Conservation (phyloP, 2,329 filamentous ascomycete species). For the Fusarium odoratissimum region DNA sequence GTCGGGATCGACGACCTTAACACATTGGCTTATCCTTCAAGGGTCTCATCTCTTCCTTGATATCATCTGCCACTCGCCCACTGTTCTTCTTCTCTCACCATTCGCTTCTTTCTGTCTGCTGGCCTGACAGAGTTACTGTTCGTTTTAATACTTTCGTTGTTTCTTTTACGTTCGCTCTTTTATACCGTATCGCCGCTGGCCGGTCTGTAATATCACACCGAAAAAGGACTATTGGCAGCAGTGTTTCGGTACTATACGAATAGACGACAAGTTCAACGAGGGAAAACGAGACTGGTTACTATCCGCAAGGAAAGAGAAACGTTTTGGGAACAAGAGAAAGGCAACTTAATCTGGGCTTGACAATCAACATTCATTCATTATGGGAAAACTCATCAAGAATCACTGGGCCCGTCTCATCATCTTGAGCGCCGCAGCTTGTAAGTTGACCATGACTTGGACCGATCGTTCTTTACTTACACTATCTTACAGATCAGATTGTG, state of each 20-base stretch:
- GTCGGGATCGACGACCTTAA: slow-evolving; percentile 23
- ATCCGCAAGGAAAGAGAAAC: slow-evolving; percentile 13
- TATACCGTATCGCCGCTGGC: slow-evolving; percentile 26
- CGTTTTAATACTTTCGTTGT: slow-evolving; percentile 19
- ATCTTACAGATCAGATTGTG: slow-evolving; percentile 81
- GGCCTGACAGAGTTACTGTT: slow-evolving; percentile 32
- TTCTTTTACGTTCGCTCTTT: slow-evolving; percentile 13
- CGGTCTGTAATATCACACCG: slow-evolving; percentile 35
- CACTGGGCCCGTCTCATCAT: slow-evolving; percentile 97
- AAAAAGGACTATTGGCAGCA: slow-evolving; percentile 17
- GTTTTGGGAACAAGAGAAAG: slow-evolving; percentile 1
- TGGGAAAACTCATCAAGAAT: slow-evolving; percentile 99
- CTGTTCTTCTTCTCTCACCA: slow-evolving; percentile 11
- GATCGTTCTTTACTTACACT: slow-evolving; percentile 40
- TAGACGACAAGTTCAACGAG: slow-evolving; percentile 13
- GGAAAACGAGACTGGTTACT: slow-evolving; percentile 9
- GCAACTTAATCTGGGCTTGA: slow-evolving; percentile 26
- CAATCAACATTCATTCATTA: slow-evolving; percentile 54
- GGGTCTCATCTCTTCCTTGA: slow-evolving; percentile 17
- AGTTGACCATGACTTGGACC: slow-evolving; percentile 36
- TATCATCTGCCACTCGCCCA: slow-evolving; percentile 24
- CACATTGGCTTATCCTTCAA: slow-evolving; percentile 25
- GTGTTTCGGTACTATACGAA: slow-evolving; percentile 23
- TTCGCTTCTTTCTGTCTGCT: slow-evolving; percentile 37
- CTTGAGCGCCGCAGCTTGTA: slow-evolving; percentile 84